phyloP scores from a whole-genome alignment of 2,329 filamentous ascomycete genomes.

The Aspergillus flavus region DNA sequence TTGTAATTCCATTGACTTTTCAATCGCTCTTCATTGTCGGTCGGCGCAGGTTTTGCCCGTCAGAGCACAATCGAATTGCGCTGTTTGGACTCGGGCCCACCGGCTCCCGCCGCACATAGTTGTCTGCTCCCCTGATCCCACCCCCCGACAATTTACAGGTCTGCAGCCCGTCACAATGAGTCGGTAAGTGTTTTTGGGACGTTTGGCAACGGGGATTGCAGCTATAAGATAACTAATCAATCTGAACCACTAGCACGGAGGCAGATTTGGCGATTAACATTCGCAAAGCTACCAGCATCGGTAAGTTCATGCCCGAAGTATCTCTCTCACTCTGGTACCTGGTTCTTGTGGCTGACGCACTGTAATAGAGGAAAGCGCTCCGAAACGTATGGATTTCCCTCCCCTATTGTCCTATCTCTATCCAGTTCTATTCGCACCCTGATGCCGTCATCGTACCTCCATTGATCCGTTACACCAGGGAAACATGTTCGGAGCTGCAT shows the following conservation, averaged over 20 bases:
- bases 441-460: neutral
- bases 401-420: conserved; percentile 9
- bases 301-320: conserved; percentile 36
- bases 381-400: conserved; percentile 57
- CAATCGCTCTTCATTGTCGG: neutral
- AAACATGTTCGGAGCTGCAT: conserved; percentile 99
- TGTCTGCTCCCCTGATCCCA: conserved; percentile 27
- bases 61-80: conserved; percentile 18
- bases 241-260: conserved; percentile 53
- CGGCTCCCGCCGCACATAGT: conserved; percentile 21
- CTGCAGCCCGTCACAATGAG: conserved; percentile 62
- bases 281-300: conserved; percentile 67
- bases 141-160: conserved; percentile 20
- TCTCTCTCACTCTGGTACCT: neutral
- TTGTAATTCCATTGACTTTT: neutral
- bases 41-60: conserved; percentile 1
- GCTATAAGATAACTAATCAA: conserved; percentile 2
- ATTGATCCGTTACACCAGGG: conserved; percentile 42
- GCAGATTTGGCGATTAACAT: conserved; percentile 67
- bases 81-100: conserved; percentile 27
- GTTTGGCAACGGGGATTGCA: neutral
- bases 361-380: conserved; percentile 62
- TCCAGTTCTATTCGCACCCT: conserved; percentile 1
- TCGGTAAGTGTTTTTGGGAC: conserved; percentile 50
- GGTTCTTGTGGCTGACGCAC: conserved; percentile 19